Conservation (phyloP, 352 stramenopile genomes). For the Phytophthora pisi region DNA sequence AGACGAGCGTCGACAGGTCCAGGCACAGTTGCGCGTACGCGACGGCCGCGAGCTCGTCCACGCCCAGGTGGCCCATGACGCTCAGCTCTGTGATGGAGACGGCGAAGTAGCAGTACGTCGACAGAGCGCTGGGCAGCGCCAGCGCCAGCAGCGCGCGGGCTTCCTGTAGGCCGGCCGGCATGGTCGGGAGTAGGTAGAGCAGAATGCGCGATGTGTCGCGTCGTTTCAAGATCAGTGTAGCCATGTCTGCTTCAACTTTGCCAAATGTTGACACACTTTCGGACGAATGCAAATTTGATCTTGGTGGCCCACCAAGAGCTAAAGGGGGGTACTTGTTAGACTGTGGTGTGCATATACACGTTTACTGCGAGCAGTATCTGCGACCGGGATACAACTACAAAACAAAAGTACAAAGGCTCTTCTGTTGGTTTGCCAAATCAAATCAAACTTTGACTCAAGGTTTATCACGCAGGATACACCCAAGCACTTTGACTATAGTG, state of each 20-base stretch:
- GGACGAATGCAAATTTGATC: neutral
- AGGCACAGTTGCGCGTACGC: constrained; percentile 79
- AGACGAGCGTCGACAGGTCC: constrained; percentile 75
- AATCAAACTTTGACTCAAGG: too few relatives aligned
- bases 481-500: too few relatives aligned
- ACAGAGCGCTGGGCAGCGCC: constrained; percentile 57
- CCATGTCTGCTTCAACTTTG: neutral
- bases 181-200: too few relatives aligned
- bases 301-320: too few relatives aligned
- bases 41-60: constrained; percentile 73
- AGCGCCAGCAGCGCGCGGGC: constrained; percentile 52
- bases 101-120: constrained; percentile 80
- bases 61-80: constrained; percentile 81
- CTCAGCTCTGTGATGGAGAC: constrained; percentile 76
- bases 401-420: too few relatives aligned
- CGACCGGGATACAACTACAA: too few relatives aligned
- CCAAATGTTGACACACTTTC: neutral
- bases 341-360: too few relatives aligned
- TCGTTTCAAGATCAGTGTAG: constrained; percentile 15
- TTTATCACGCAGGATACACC: too few relatives aligned
- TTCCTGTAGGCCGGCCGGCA: constrained; percentile 3
- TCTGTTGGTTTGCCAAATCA: too few relatives aligned
- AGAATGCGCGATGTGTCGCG: neutral
- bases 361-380: too few relatives aligned
- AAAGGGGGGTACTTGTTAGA: too few relatives aligned